These are phyloP conservation scores for Colletotrichum phormii DNA, from an alignment of 2,329 filamentous ascomycete species.

Conservation along the genomic window DNA sequence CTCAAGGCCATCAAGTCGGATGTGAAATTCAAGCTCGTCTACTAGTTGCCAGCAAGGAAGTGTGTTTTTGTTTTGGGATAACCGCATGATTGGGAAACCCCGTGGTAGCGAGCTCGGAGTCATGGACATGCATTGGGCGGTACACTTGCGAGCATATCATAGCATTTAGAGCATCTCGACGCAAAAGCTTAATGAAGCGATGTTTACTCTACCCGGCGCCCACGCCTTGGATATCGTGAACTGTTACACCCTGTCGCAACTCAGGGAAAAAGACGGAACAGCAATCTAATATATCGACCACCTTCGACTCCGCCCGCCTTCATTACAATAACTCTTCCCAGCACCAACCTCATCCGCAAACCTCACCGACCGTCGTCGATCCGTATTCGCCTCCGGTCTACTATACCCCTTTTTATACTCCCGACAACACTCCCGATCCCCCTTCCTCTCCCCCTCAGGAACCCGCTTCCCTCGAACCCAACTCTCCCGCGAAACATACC, in stretches of 20 bases:
- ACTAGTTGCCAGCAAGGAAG: neutral
- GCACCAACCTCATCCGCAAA: neutral
- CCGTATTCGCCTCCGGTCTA: neutral
- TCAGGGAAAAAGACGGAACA: too few species aligned
- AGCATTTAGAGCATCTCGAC: neutral
- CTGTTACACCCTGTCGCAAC: neutral
- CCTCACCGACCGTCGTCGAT: neutral
- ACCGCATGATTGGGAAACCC: neutral
- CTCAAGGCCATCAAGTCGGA: conserved; percentile 6
- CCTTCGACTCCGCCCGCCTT: neutral
- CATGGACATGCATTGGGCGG: neutral
- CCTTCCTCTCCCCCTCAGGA: neutral
- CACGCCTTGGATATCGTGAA: neutral
- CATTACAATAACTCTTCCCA: neutral
- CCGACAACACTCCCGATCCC: neutral
- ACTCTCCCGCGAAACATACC: neutral
- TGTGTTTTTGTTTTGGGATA: neutral
- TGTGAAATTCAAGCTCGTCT: conserved; percentile 26
- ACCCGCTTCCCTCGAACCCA: neutral
- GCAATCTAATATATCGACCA: conserved; percentile 10
- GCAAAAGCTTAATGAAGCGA: neutral
- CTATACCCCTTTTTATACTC: neutral
- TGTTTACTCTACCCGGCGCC: neutral
- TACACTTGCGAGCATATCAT: neutral
- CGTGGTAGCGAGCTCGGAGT: neutral